Evolutionary conservation across 169 alveolate species (phyloP).

Genomic region (Plasmodium coatneyi): DNA sequence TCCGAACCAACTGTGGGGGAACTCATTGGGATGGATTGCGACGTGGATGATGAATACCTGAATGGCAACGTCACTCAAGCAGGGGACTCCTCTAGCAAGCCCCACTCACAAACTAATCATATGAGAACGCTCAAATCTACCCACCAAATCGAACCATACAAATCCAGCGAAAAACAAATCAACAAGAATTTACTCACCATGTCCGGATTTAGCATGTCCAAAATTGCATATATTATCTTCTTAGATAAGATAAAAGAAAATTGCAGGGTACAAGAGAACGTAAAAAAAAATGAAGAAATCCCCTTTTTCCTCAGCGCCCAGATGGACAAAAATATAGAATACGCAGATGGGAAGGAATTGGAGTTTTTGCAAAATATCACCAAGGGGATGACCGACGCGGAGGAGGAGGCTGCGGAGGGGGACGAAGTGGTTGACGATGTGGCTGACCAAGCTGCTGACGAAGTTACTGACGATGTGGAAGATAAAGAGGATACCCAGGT

Average conservation of each 20-base stretch:
- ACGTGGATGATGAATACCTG: background rate
- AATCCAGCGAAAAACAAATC: constrained; percentile 67
- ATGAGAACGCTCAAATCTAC: constrained; percentile 1
- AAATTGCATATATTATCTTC: constrained; percentile 58
- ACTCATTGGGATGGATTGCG: background rate
- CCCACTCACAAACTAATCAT: background rate
- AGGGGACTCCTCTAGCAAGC: background rate
- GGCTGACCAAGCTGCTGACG: background rate
- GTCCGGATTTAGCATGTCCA: constrained; percentile 65
- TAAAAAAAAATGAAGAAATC: constrained; percentile 53
- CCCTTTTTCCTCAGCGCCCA: constrained; percentile 66
- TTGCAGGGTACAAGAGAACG: constrained; percentile 56
- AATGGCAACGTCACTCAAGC: background rate
- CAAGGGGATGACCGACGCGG: background rate
- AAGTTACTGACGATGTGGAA: background rate
- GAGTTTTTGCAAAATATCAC: constrained; percentile 44
- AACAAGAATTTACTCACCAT: constrained; percentile 43
- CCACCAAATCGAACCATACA: constrained; percentile 18
- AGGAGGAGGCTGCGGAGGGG: background rate
- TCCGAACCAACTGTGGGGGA: background rate
- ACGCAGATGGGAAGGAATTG: constrained; percentile 25
- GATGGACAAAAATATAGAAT: constrained; percentile 43
- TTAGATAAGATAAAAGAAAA: constrained; percentile 67
- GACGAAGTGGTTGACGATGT: background rate
- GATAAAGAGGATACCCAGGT: background rate